These are phyloP conservation scores for Macadamia integrifolia DNA, from an alignment of 164 flowering plant species.

Conservation along the genomic window DNA sequence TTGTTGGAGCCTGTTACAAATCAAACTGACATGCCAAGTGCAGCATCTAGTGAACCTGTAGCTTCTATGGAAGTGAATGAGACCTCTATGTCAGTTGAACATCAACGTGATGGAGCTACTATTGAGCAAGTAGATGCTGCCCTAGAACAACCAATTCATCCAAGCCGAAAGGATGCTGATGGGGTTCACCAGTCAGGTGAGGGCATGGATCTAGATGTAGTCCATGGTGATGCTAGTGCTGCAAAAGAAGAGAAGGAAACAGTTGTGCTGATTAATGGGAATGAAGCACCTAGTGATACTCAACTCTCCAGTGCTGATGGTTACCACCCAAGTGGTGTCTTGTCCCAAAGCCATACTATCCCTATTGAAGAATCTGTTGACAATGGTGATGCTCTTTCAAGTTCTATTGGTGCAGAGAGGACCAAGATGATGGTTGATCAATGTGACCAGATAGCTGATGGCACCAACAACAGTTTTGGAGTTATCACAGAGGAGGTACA, in stretches of 20 bases:
- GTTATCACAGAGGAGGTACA: neutral
- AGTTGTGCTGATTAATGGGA: neutral
- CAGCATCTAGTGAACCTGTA: conserved; percentile 9
- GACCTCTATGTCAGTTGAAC: conserved; percentile 7
- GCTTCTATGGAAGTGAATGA: conserved; percentile 6
- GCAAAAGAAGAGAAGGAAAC: conserved; percentile 6
- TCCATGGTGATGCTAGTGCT: neutral
- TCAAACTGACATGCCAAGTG: conserved; percentile 7
- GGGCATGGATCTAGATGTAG: conserved; percentile 7
- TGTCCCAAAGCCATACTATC: neutral
- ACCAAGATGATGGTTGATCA: conserved; percentile 4
- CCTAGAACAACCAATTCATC: conserved; percentile 8
- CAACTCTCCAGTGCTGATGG: conserved; percentile 1
- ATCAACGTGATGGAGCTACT: conserved; percentile 7
- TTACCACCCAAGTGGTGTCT: conserved; percentile 1
- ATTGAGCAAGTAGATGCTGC: conserved; percentile 6
- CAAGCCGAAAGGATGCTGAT: conserved; percentile 14
- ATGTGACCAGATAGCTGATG: neutral
- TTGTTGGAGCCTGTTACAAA: conserved; percentile 20
- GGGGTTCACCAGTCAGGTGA: neutral
- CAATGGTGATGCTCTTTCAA: conserved; percentile 1
- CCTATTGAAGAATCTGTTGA: conserved; percentile 1
- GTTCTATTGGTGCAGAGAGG: conserved; percentile 1
- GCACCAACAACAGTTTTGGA: neutral
- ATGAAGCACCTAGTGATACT: conserved; percentile 3